Percentiles rank a stretch among this genome's conserved stretches.
phyloP scores from a whole-genome alignment of 257 asterid genomes.

The Rubia yunnanensis region DNA sequence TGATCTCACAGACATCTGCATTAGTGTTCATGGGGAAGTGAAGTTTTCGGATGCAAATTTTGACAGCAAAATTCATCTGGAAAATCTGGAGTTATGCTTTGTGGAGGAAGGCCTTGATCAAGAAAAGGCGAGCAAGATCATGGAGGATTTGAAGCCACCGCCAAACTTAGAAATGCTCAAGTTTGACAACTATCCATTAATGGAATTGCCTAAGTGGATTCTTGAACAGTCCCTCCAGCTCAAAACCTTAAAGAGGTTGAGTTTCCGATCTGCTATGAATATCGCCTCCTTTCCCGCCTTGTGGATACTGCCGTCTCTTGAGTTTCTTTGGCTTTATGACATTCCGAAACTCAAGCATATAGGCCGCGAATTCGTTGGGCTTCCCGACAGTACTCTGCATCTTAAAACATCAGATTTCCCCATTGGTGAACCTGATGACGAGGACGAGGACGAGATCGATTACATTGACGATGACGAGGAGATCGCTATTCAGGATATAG shows the following conservation, averaged over 20 bases:
- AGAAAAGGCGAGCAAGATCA: background rate
- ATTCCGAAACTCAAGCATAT: background rate
- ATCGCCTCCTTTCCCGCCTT: background rate
- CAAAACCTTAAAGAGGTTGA: background rate
- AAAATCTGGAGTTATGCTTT: background rate
- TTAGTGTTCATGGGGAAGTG: background rate
- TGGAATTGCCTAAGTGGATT: constrained; percentile 6
- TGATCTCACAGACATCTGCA: background rate
- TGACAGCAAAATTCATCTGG: background rate
- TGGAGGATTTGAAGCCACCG: background rate
- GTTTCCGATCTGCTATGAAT: background rate
- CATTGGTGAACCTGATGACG: background rate
- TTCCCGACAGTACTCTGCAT: background rate
- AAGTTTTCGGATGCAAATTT: background rate
- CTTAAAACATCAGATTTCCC: background rate
- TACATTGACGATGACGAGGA: background rate
- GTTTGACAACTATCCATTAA: background rate
- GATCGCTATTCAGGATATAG: background rate
- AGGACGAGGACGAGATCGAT: background rate
- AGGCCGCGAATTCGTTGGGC: background rate
- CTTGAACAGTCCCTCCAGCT: background rate
- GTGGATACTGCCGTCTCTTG: constrained; percentile 1
- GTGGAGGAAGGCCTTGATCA: background rate
- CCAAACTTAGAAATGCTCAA: background rate
- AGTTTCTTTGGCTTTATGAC: constrained; percentile 4